A percentile compares a stretch with the other conserved stretches of the same genome.
phyloP scores from a whole-genome alignment of 805 yeast species.

The Pichia kluyveri region DNA sequence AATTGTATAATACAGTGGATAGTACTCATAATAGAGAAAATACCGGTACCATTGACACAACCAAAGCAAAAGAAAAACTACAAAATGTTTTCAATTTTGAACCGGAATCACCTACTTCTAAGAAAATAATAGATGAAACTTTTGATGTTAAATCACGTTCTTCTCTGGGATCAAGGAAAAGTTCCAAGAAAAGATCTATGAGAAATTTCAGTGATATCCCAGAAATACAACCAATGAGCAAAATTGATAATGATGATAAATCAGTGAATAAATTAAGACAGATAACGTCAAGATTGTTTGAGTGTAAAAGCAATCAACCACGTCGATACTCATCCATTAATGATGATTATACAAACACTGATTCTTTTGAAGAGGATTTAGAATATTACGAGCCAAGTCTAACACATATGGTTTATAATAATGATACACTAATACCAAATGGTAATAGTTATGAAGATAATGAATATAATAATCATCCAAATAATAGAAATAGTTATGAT shows the following conservation, averaged over 20 bases:
- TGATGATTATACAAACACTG: conserved; percentile 31
- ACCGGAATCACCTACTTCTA: background rate
- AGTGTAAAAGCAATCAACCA: conserved; percentile 62
- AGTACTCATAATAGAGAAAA: background rate
- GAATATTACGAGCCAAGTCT: conserved; percentile 13
- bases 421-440: background rate
- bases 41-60: background rate
- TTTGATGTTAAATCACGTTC: conserved; percentile 15
- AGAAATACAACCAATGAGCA: conserved; percentile 4
- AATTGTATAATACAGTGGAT: conserved; percentile 1
- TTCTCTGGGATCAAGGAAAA: conserved; percentile 14
- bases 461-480: background rate
- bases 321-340: conserved; percentile 58
- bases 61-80: background rate
- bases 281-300: conserved; percentile 67
- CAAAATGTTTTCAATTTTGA: conserved; percentile 1
- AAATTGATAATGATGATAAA: conserved; percentile 2
- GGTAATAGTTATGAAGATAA: conserved; percentile 8
- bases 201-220: conserved; percentile 1
- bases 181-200: conserved; percentile 7
- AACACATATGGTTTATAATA: background rate
- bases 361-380: conserved; percentile 44
- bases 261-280: conserved; percentile 28
- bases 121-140: conserved; percentile 5
- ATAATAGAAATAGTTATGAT: background rate